Conservation (phyloP, 768 basidiomycete species). For the Cystofilobasidium capitatum region DNA sequence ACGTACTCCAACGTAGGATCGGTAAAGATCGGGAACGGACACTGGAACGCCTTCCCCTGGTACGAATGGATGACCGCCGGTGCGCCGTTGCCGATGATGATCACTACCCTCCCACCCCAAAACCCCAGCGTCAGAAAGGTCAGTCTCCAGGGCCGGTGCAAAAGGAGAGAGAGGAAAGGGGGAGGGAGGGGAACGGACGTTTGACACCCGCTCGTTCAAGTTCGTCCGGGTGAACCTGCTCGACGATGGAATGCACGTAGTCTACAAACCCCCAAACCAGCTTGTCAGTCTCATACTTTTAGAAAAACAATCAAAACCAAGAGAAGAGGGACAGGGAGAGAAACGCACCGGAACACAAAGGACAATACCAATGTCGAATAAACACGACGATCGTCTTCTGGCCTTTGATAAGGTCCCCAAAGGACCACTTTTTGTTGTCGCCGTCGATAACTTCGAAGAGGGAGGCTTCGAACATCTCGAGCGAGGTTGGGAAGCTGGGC, state of each 20-base stretch:
- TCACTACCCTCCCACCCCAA: constrained; percentile 43
- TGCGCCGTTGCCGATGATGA: constrained; percentile 72
- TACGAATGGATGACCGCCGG: constrained; percentile 40
- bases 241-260: constrained; percentile 48
- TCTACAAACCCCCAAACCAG: neutral
- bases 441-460: constrained; percentile 57
- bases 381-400: constrained; percentile 64
- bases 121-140: constrained; percentile 19
- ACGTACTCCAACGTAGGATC: constrained; percentile 49
- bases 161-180: constrained; percentile 18
- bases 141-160: neutral
- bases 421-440: constrained; percentile 55
- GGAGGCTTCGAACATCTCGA: constrained; percentile 55
- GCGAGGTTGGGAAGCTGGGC: constrained; percentile 45
- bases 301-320: neutral
- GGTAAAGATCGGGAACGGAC: constrained; percentile 66
- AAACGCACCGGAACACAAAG: constrained; percentile 52
- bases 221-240: constrained; percentile 45
- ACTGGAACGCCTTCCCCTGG: constrained; percentile 55
- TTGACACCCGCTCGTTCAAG: constrained; percentile 37
- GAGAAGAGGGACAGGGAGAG: neutral
- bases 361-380: constrained; percentile 61
- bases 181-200: constrained; percentile 24
- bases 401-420: constrained; percentile 53
- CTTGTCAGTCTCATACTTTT: neutral